Base-by-base conservation (phyloP, 2,329 filamentous ascomycete species). In the Ophiostoma triangulosporum region DNA sequence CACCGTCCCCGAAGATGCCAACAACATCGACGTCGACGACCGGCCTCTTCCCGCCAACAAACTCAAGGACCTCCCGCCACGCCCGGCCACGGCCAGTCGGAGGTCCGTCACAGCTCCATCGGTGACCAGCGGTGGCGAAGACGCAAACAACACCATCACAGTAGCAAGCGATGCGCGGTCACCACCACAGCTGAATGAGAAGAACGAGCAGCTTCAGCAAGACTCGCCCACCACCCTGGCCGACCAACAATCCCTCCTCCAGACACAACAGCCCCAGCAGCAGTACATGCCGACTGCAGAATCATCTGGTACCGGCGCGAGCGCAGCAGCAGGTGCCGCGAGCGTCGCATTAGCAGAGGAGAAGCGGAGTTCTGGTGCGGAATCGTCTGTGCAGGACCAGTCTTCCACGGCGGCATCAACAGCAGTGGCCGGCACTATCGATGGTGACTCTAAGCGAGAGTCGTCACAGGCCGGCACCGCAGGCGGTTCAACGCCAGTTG, bases 1-100 rank as follows among this genome's bases (percentile, higher is more conserved):
- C 65, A 74, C 73, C 53, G 74, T 80, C 38, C 79, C 81, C 50
- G 81, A 83, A 57, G 73, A 77, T 58, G 73, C 75, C 15, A 76
- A 78, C 57, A 64, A 68, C 6, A 67, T 78, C 49, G 74, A 78
- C 48, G 72, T 70, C 54, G 74, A 74, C 51, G 74, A 76, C 55
- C 71, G 78, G 55, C 73, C 78, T 36, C 70, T 79, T 32, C 68
- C 70, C 32, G 65, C 64, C 48, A 80, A 76, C 64, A 78, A 79
- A 69, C 68, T 80, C 59, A 70, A 80, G 60, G 78, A 72, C 63
- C 68, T 81, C 40, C 75, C 76, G 26, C 70, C 72, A 51, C 69
- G 77, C 50, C 76, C 76, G 43, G 68, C 73, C 32, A 78, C 77
- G 8, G 73, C 75, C 56, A 78, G 73, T 60, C 71, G 76, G 56